Conservation (phyloP, 441 rosid genomes). For the Brassica balearica region DNA sequence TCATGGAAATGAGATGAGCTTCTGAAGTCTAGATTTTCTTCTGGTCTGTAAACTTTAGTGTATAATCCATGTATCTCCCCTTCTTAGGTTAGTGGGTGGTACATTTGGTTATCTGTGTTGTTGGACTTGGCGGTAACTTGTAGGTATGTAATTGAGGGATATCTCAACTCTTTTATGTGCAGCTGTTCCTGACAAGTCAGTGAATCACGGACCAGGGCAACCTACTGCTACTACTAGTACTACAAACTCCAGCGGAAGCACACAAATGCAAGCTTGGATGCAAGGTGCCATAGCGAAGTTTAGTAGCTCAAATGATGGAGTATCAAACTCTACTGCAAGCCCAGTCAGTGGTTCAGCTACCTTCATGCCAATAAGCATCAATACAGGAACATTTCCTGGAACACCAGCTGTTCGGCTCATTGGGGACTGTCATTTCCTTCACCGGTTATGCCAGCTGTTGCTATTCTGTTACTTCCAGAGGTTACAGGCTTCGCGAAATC, state of each 20-base stretch:
- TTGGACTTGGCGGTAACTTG: slow-evolving; percentile 23
- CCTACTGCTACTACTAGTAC: slow-evolving; percentile 52
- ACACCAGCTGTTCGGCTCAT: slow-evolving; percentile 99
- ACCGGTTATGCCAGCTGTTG: slow-evolving; percentile 93
- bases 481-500: slow-evolving; percentile 67
- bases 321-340: slow-evolving; percentile 66
- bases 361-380: slow-evolving; percentile 97
- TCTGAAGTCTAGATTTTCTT: slow-evolving; percentile 7
- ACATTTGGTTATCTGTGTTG: slow-evolving; percentile 21
- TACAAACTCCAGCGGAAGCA: slow-evolving; percentile 88
- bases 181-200: slow-evolving; percentile 34
- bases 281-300: slow-evolving; percentile 99
- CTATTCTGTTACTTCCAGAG: slow-evolving; percentile 95
- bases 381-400: slow-evolving; percentile 99
- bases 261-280: slow-evolving; percentile 99
- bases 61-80: neutral
- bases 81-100: slow-evolving; percentile 7
- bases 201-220: slow-evolving; percentile 73
- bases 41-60: slow-evolving; percentile 11
- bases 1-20: slow-evolving; percentile 19
- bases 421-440: slow-evolving; percentile 99
- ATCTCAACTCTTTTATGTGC: slow-evolving; percentile 22
- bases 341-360: slow-evolving; percentile 87
- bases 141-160: slow-evolving; percentile 13
- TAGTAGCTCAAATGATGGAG: slow-evolving; percentile 85